Evolutionary conservation across 768 basidiomycete genomes (phyloP).

Genomic region (Russula brevipes): DNA sequence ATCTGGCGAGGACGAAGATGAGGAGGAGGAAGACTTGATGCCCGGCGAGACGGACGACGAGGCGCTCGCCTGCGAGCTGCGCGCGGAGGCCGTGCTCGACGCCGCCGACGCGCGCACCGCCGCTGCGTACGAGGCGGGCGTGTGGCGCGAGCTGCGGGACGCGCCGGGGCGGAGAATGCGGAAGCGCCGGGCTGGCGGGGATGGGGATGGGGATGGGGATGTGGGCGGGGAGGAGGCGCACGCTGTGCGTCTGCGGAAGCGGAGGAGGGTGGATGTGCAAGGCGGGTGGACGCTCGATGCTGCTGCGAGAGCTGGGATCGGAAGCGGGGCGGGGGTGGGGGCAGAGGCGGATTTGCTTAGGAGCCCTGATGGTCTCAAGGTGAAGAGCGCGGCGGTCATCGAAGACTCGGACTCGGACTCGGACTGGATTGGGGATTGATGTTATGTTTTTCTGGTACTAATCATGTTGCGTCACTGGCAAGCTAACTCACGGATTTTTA

Average conservation of each 20-base stretch:
- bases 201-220: too few relatives aligned
- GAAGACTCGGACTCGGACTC: constrained; percentile 15
- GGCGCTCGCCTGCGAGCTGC: constrained; percentile 36
- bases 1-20: not conserved
- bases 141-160: constrained; percentile 34
- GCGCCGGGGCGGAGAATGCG: not conserved
- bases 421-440: not conserved
- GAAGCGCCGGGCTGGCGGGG: not conserved
- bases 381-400: constrained; percentile 21
- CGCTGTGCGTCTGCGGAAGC: not conserved
- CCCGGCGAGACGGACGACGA: constrained; percentile 36
- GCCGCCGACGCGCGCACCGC: constrained; percentile 33
- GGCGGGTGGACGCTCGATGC: not conserved
- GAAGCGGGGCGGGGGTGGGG: too few relatives aligned
- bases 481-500: too few relatives aligned
- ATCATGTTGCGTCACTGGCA: too few relatives aligned
- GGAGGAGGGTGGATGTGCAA: constrained; percentile 2
- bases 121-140: constrained; percentile 35
- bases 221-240: not conserved
- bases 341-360: too few relatives aligned
- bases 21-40: constrained; percentile 18
- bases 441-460: not conserved
- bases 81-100: constrained; percentile 42
- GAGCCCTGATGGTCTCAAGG: constrained; percentile 5
- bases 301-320: too few relatives aligned